These are phyloP conservation scores for Mycena polygramma DNA, from an alignment of 768 basidiomycete species.

Conservation along the genomic window DNA sequence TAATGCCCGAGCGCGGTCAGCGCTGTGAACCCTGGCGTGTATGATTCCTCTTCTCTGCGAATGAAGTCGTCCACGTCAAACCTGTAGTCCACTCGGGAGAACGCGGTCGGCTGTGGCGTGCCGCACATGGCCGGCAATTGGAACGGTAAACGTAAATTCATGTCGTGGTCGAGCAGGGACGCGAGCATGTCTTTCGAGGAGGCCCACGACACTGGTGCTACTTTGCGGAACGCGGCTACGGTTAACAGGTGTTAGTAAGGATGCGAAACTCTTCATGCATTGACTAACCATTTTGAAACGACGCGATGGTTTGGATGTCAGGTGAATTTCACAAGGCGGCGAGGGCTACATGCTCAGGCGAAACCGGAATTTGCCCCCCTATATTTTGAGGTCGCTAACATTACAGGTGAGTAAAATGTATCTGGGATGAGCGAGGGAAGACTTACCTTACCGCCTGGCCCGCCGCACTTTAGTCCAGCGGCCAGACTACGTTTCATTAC, in stretches of 20 bases:
- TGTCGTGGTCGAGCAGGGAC: not conserved
- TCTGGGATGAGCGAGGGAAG: not conserved
- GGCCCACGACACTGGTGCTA: not conserved
- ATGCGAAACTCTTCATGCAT: not conserved
- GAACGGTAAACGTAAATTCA: not conserved
- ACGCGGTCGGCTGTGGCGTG: not conserved
- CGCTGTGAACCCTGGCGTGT: not conserved
- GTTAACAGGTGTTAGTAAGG: not conserved
- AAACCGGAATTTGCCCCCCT: not conserved
- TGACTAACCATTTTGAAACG: not conserved
- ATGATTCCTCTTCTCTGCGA: not conserved
- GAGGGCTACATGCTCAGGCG: not conserved
- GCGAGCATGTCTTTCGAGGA: not conserved
- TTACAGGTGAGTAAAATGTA: not conserved
- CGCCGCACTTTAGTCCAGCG: not conserved
- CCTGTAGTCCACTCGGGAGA: not conserved
- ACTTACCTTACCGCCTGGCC: not conserved
- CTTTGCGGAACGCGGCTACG: not conserved
- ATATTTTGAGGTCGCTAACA: not conserved
- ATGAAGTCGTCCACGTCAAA: not conserved
- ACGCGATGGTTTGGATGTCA: not conserved
- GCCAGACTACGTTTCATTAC: not conserved
- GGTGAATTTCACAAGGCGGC: not conserved
- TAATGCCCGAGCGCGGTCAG: not conserved
- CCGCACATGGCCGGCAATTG: not conserved